phyloP scores from a whole-genome alignment of 345 rosid species.

The Eucalyptus curtisii region DNA sequence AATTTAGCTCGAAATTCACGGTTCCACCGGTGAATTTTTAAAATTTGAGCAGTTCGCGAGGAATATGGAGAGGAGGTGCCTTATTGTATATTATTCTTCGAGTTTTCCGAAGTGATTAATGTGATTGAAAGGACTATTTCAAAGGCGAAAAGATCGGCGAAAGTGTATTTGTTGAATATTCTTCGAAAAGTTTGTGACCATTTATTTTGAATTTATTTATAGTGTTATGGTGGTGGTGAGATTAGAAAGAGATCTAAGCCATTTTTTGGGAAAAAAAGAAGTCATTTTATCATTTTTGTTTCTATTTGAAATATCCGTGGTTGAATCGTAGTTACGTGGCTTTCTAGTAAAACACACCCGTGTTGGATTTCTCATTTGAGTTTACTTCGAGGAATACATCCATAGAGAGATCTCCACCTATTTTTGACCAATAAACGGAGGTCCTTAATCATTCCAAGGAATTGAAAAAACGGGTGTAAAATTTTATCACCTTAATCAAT shows the following conservation, averaged over 20 bases:
- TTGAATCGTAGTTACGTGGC: too few species aligned
- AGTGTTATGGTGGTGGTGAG: neutral
- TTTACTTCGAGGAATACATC: neutral
- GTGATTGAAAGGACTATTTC: neutral
- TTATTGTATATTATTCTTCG: neutral
- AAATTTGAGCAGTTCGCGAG: neutral
- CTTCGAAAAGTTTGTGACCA: neutral
- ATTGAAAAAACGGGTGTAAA: neutral
- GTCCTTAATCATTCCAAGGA: neutral
- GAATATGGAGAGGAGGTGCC: neutral
- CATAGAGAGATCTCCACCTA: neutral
- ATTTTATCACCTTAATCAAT: neutral
- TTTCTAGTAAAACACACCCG: neutral
- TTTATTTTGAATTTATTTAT: neutral
- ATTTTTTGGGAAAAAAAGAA: neutral
- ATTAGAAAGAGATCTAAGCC: neutral
- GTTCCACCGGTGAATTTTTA: neutral
- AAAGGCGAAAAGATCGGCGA: neutral
- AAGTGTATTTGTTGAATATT: neutral
- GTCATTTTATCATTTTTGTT: neutral
- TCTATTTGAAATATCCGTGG: neutral
- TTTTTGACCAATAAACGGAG: neutral
- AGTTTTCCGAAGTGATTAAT: neutral
- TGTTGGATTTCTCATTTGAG: neutral
- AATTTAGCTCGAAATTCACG: neutral